Evolutionary conservation across 1,139 yeast genomes (phyloP), one percentile per base, ranked within the genome.

Genomic region (Suhomyces kunorum): DNA sequence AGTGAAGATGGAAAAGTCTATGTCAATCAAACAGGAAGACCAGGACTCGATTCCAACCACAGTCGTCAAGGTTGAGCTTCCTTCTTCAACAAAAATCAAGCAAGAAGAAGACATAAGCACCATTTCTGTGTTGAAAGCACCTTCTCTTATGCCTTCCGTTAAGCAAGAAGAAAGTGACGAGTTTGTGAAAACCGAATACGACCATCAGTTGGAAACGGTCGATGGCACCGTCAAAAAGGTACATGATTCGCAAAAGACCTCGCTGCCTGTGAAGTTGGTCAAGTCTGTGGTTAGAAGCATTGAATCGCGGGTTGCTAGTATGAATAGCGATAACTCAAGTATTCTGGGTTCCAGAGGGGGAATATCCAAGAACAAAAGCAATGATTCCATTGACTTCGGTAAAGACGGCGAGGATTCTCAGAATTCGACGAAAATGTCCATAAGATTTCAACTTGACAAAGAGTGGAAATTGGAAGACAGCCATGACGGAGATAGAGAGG

Each of bases 391-490:
- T 24, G 25, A 38, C 16, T 32, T 16, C 7, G 33, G 24, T 9
- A 17, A 30, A n/a, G 41, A 43, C 13, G 43, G 46, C 1, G 51
- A 44, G 26, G 50, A 49, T 13, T 50, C 59, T n/a, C 40, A 51
- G 17, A 39, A 39, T 5, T 46, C 61, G 5, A 53, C 58, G 8
- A 56, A 52, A 35, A 57, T 62, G 51, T 61, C 70, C 11, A 57
- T 68, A 14, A 49, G 69, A 33, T 67, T 65, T 46, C 66, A 67
- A 32, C 56, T 64, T 40, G 72, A 67, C 41, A 54, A 62, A 27
- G 69, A 62, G 29, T 69, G 75, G 75, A 68, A 66, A 48, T 57
- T 66, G 33, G 74, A 68, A 44, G 70, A 68, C 38, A 67, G 73
- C 37, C 61, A 68, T 41, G 75, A 70, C 49, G 76, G 74, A 12